These are phyloP conservation scores for Apophysomyces sp. DNA, from an alignment of 371 early-diverging fungal genomes.

Conservation along the genomic window DNA sequence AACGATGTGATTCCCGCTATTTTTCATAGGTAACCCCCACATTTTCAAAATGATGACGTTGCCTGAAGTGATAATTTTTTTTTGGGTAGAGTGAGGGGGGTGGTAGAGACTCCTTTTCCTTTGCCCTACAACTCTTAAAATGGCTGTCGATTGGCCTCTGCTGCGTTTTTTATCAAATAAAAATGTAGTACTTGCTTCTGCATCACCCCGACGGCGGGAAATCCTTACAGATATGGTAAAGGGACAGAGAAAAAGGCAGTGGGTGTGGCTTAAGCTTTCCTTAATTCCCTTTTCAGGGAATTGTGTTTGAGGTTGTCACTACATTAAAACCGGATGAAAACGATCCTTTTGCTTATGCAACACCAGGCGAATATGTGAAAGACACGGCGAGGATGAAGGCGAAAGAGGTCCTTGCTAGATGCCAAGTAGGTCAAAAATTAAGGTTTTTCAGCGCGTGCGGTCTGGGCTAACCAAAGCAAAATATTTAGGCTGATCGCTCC, in stretches of 20 bases:
- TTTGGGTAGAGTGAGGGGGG: too few species aligned
- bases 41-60: too few species aligned
- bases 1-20: too few species aligned
- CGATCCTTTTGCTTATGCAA: constrained; percentile 25
- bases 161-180: constrained; percentile 19
- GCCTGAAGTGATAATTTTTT: too few species aligned
- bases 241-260: background rate
- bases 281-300: constrained; percentile 35
- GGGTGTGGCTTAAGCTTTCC: constrained; percentile 1
- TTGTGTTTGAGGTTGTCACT: constrained; percentile 61
- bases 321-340: constrained; percentile 38
- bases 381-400: constrained; percentile 44
- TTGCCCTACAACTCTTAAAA: background rate
- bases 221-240: constrained; percentile 66
- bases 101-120: too few species aligned
- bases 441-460: background rate
- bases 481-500: constrained; percentile 22
- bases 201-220: constrained; percentile 79
- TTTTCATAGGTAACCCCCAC: too few species aligned
- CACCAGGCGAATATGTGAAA: constrained; percentile 28
- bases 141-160: background rate
- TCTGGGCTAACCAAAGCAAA: background rate
- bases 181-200: constrained; percentile 76
- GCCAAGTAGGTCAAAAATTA: constrained; percentile 19
- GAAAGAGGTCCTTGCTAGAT: constrained; percentile 34